Conservation (phyloP, 2,329 filamentous ascomycete genomes). For the Clonostachys solani region DNA sequence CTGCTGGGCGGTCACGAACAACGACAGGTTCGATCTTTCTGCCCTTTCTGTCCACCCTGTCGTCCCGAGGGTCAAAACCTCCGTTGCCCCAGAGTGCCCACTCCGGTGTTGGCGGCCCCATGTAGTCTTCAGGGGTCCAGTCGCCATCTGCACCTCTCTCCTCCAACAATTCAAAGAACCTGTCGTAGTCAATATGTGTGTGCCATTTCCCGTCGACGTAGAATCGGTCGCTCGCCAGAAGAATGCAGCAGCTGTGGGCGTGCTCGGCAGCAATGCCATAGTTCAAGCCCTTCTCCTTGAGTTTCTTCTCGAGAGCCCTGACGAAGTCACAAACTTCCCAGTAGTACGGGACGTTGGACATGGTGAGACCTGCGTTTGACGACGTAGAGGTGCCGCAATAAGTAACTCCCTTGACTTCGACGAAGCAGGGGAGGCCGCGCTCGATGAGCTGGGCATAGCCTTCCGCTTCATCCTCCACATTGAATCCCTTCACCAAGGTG, state of each 20-base stretch:
- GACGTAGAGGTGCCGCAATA: constrained; percentile 91
- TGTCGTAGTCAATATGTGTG: constrained; percentile 84
- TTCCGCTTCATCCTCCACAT: constrained; percentile 86
- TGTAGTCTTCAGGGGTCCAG: constrained; percentile 88
- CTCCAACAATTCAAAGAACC: constrained; percentile 82
- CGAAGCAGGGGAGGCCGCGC: constrained; percentile 81
- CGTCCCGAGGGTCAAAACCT: constrained; percentile 88
- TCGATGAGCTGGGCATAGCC: constrained; percentile 90
- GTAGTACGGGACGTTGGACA: constrained; percentile 97
- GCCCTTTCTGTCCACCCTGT: constrained; percentile 83
- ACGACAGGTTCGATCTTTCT: constrained; percentile 49
- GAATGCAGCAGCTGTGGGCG: constrained; percentile 87
- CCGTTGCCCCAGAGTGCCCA: constrained; percentile 96
- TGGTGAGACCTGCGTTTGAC: constrained; percentile 81
- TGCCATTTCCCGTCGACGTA: constrained; percentile 76
- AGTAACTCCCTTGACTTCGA: constrained; percentile 95
- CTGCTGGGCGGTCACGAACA: constrained; percentile 19
- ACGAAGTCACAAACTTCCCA: constrained; percentile 85
- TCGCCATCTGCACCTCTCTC: constrained; percentile 58
- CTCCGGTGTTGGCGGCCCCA: constrained; percentile 78
- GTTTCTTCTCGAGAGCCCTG: constrained; percentile 63
- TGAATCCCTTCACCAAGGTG: constrained; percentile 96
- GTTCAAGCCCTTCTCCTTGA: constrained; percentile 64
- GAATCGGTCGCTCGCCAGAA: constrained; percentile 82
- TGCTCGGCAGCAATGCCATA: constrained; percentile 96